These are phyloP conservation scores for Boletus edulis DNA, from an alignment of 768 basidiomycete species.

Conservation along the genomic window DNA sequence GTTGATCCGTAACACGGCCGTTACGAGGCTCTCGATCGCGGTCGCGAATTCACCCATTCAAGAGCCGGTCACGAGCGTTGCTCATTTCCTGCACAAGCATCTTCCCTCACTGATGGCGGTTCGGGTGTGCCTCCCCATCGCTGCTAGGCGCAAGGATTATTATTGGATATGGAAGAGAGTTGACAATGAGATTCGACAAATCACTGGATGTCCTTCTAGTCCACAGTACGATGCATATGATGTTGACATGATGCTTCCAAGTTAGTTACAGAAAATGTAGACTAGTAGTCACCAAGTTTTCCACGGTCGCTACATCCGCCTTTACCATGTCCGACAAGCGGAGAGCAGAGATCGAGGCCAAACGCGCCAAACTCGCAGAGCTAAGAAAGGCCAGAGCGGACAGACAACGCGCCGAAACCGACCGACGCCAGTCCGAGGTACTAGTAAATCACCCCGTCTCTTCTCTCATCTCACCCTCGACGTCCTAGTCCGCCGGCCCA, in stretches of 20 bases:
- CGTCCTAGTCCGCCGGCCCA: conserved; percentile 36
- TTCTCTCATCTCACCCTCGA: not conserved
- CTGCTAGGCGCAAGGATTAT: not conserved
- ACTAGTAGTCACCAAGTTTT: not conserved
- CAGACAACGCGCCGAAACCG: conserved; percentile 54
- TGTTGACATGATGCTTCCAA: too few relatives aligned
- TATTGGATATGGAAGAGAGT: not conserved
- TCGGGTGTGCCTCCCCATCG: not conserved
- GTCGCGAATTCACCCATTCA: conserved; percentile 3
- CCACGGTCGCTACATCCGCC: conserved; percentile 11
- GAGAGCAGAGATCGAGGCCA: conserved; percentile 87
- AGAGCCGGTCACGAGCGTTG: not conserved
- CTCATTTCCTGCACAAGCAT: conserved; percentile 1
- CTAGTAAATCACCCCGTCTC: not conserved
- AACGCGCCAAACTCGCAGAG: conserved; percentile 83
- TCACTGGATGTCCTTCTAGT: not conserved
- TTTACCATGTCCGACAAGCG: conserved; percentile 61
- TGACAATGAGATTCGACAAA: not conserved
- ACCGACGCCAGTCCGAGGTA: conserved; percentile 33
- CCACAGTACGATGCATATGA: too few relatives aligned
- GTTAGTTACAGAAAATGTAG: too few relatives aligned
- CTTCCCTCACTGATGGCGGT: not conserved
- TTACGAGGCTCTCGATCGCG: not conserved
- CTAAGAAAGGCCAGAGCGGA: conserved; percentile 76
- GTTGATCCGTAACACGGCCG: not conserved